phyloP scores from a whole-genome alignment of 208 protist species.

The Herpetomonas tarakana region DNA sequence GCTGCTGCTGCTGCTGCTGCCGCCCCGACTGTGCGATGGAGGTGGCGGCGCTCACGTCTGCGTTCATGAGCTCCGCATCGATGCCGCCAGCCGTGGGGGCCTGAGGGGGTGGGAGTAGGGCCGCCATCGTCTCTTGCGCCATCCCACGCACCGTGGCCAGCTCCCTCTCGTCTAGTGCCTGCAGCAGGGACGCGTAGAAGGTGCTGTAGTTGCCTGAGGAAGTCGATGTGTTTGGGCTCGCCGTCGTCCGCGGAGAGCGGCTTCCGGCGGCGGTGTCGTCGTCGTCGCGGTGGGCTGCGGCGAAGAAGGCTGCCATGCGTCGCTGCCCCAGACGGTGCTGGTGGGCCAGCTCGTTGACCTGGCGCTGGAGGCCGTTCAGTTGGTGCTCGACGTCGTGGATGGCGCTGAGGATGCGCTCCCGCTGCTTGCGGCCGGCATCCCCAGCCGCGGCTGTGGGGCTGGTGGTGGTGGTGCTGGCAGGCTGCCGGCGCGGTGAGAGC shows the following conservation, averaged over 20 bases:
- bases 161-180: constrained; percentile 17
- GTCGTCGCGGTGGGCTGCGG: background rate
- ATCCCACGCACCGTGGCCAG: constrained; percentile 6
- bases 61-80: too few relatives aligned
- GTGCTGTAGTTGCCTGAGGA: background rate
- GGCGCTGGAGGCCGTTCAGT: constrained; percentile 39
- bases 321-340: constrained; percentile 19
- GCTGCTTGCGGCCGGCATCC: constrained; percentile 26
- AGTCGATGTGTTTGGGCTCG: constrained; percentile 3
- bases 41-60: too few relatives aligned
- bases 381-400: constrained; percentile 53
- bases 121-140: background rate
- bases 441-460: background rate
- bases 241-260: background rate
- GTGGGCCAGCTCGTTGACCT: constrained; percentile 38
- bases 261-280: background rate
- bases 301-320: constrained; percentile 21
- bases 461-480: background rate
- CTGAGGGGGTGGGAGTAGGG: too few relatives aligned
- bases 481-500: background rate
- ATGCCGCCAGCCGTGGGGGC: too few relatives aligned
- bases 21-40: too few relatives aligned
- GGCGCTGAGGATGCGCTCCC: constrained; percentile 35
- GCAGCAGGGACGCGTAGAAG: constrained; percentile 14
- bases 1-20: too few relatives aligned